Conservation (phyloP, 345 rosid genomes). For the Rhodomyrtus tomentosa region DNA sequence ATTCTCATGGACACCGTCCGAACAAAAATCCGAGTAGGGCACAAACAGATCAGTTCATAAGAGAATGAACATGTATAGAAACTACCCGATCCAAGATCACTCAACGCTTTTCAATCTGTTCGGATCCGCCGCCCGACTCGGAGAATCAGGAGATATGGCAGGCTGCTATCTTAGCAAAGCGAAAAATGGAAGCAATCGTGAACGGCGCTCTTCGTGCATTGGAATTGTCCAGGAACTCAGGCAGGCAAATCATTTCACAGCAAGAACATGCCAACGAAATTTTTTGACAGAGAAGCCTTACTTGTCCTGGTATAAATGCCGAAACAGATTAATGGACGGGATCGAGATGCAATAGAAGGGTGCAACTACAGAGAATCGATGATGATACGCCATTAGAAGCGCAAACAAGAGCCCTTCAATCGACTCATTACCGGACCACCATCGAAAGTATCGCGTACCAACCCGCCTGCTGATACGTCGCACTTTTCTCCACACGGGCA, state of each 20-base stretch:
- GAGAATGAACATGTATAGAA: neutral
- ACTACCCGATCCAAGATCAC: neutral
- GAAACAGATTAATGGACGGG: neutral
- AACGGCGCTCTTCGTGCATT: neutral
- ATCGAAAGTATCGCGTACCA: fast-evolving
- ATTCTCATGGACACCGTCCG: neutral
- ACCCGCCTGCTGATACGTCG: fast-evolving
- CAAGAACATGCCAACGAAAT: neutral
- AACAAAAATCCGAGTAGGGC: neutral
- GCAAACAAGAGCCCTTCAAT: neutral
- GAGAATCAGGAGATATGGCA: neutral
- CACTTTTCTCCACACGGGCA: neutral
- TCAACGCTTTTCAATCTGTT: neutral
- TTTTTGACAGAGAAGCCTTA: neutral
- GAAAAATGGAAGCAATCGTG: neutral
- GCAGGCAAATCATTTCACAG: neutral
- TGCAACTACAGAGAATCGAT: neutral
- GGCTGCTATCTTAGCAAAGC: neutral
- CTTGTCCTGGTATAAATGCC: neutral
- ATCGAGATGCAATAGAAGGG: neutral
- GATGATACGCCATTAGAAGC: neutral
- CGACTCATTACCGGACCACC: neutral
- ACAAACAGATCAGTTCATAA: neutral
- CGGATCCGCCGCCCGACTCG: neutral
- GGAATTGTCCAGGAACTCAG: neutral